Percentiles rank a stretch among this genome's conserved stretches.
phyloP scores from a whole-genome alignment of 1,284 basidiomycete species.

The Sporisorium sorghi region DNA sequence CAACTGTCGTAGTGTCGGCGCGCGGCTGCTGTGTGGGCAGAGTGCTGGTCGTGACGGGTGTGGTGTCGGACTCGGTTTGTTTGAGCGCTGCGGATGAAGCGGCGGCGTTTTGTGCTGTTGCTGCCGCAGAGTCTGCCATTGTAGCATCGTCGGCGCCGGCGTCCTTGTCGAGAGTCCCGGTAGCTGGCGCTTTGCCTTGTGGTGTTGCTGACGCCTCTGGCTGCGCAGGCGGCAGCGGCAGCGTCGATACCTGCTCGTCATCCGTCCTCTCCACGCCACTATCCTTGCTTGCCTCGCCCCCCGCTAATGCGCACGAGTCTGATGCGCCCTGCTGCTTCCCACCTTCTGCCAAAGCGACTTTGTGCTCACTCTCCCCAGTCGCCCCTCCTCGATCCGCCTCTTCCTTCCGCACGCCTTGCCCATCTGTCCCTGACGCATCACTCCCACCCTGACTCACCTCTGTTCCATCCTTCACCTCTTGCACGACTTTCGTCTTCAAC shows the following conservation, averaged over 20 bases:
- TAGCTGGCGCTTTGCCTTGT: background rate
- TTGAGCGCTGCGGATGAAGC: background rate
- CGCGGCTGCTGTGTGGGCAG: background rate
- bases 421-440: background rate
- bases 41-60: background rate
- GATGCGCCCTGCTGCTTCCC: background rate
- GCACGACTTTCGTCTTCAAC: conserved; percentile 33
- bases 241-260: background rate
- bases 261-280: too few relatives aligned
- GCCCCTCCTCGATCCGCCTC: background rate
- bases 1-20: background rate
- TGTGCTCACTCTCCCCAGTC: background rate
- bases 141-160: background rate
- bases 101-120: background rate
- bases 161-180: background rate
- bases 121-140: background rate
- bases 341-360: background rate
- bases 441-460: conserved; percentile 1
- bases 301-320: too few relatives aligned
- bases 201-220: background rate
- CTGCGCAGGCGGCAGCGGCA: background rate
- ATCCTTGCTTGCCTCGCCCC: too few relatives aligned
- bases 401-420: background rate
- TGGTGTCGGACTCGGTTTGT: background rate
- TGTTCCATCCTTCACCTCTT: conserved; percentile 9